phyloP scores from a whole-genome alignment of 1,284 basidiomycete genomes.

The Stygiomarasmius scandens region DNA sequence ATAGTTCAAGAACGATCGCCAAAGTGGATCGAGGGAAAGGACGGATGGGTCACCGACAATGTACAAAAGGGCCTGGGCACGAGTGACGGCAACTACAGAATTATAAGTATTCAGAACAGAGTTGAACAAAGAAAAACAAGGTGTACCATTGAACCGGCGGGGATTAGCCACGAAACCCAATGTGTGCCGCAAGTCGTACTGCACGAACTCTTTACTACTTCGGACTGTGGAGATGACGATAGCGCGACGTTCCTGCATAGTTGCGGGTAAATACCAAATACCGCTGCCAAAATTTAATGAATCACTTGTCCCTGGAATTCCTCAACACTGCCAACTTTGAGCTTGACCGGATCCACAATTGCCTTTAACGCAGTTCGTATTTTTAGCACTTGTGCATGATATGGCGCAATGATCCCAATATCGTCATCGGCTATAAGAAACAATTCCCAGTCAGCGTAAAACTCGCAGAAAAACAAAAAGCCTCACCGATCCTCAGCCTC shows the following conservation, averaged over 20 bases:
- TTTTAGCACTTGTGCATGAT: slow-evolving; percentile 60
- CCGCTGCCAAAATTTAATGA: not conserved
- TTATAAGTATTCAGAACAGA: not conserved
- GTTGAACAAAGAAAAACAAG: slow-evolving; percentile 14
- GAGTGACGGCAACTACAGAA: slow-evolving; percentile 55
- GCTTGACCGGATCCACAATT: slow-evolving; percentile 37
- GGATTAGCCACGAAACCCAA: slow-evolving; percentile 68
- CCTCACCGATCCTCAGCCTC: slow-evolving; percentile 43
- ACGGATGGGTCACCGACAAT: slow-evolving; percentile 57
- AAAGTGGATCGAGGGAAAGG: slow-evolving; percentile 58
- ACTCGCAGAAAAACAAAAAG: not conserved
- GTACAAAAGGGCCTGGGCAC: slow-evolving; percentile 57
- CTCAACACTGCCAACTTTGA: slow-evolving; percentile 69
- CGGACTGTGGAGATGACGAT: slow-evolving; percentile 71
- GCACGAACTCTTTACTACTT: slow-evolving; percentile 57
- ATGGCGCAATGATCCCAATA: slow-evolving; percentile 66
- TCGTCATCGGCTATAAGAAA: slow-evolving; percentile 42
- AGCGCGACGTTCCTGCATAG: slow-evolving; percentile 56
- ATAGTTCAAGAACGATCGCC: slow-evolving; percentile 57
- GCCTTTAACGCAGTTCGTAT: slow-evolving; percentile 39
- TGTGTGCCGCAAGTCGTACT: slow-evolving; percentile 57
- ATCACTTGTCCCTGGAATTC: slow-evolving; percentile 65
- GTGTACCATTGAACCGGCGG: slow-evolving; percentile 64
- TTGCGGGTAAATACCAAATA: too few species aligned
- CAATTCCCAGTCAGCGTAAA: not conserved